Base-by-base conservation (phyloP, 495 filamentous ascomycete species). In the Acidomyces sp. region DNA sequence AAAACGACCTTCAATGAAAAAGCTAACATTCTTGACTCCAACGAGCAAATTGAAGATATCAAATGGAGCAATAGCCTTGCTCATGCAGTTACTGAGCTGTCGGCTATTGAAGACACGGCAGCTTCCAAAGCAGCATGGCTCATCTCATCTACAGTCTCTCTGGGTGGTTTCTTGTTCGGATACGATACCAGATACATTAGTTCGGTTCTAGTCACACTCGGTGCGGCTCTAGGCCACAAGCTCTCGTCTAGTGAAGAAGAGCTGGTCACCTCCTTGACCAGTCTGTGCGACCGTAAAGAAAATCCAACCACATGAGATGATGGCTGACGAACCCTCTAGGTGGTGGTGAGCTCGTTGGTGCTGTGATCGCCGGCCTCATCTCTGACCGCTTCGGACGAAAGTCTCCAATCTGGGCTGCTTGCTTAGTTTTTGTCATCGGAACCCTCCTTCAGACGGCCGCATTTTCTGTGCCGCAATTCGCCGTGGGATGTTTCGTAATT, bases 161-260 rank as follows among this genome's bases (percentile, higher is more conserved):
- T 39, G 4, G 42, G 42, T 17, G 35, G 35, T 27, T 40, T 45
- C 13, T 26, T 45, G 4, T 45, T 45, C 24, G 42, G 42, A 7
- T 45, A 45, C 20, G 42, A 45, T 20, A 45, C 42, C 9, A 35
- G 42, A 6, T 45, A 45, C 17, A 45, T 45, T 18, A 19, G 10
- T 6, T 39, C 34, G 4, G 42, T 45, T 18, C 42, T 45, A 6
- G 42, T 39, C 3, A 45, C 42, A 13, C 12, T 45, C 16, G 35
- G 35, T 12, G 20, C 19, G 3, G 28, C 34, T 4, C 23, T 45
- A 7, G 42, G 42, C 4, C 42, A 41, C 35, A 22, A 27, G 17
- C 25, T 45, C 3, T 21, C 13, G 16, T 28, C 42, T 10, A 29
- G 35, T 26, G 42, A 45, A 10, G 22, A 45, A 34, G 42, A 45